phyloP scores from a whole-genome alignment of 495 filamentous ascomycete species.

The Letharia lupina region DNA sequence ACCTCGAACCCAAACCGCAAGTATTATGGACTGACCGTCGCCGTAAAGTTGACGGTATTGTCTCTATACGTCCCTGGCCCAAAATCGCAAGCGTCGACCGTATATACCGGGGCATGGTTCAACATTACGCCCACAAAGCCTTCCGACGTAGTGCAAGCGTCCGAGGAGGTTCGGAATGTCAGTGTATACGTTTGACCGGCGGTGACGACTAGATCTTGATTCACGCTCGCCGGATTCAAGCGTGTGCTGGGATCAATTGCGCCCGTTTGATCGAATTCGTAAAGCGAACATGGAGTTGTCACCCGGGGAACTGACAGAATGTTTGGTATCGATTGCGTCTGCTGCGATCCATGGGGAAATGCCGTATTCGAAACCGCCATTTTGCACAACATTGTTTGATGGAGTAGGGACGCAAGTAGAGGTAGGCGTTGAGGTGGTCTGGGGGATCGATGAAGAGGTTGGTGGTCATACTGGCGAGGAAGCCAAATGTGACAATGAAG shows the following conservation, averaged over 20 bases:
- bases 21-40: background rate
- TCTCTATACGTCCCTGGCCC: background rate
- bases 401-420: background rate
- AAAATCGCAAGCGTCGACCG: background rate
- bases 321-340: background rate
- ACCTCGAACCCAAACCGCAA: background rate
- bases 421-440: background rate
- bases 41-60: background rate
- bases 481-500: background rate
- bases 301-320: background rate
- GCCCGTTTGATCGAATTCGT: background rate
- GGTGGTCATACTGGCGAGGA: background rate
- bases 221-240: background rate
- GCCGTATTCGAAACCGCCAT: conserved; percentile 2
- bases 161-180: background rate
- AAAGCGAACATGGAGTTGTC: background rate
- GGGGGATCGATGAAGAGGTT: background rate
- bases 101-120: background rate
- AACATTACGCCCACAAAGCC: background rate
- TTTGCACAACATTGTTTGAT: background rate
- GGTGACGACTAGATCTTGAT: background rate
- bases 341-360: background rate
- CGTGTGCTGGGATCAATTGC: background rate
- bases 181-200: background rate
- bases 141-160: background rate